These are phyloP conservation scores for Trichoderma aggressivum DNA, from an alignment of 2,329 filamentous ascomycete genomes.

Conservation along the genomic window DNA sequence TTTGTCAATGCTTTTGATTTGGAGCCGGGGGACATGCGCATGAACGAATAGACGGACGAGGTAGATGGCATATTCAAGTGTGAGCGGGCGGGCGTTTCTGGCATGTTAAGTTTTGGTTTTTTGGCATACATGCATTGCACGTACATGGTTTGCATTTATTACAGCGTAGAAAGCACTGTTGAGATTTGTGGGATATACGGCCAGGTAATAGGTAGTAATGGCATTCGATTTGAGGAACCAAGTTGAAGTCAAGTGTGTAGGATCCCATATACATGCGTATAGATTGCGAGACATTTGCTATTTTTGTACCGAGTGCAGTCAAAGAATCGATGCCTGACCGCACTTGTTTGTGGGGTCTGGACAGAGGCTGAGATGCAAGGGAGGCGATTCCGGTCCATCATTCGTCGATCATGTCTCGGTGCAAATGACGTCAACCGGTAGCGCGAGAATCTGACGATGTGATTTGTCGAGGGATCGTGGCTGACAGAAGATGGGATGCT, in stretches of 20 bases:
- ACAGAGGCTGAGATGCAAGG: not conserved
- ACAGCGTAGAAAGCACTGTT: not conserved
- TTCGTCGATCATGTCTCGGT: not conserved
- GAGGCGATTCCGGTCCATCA: not conserved
- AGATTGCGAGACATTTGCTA: not conserved
- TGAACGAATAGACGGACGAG: not conserved
- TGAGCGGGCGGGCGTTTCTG: conserved; percentile 4
- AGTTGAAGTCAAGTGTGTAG: not conserved
- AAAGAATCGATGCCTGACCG: not conserved
- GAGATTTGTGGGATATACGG: not conserved
- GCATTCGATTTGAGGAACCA: not conserved
- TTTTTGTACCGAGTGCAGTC: not conserved
- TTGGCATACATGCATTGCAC: not conserved
- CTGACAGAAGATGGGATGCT: not conserved
- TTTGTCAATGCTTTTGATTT: not conserved
- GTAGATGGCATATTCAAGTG: conserved; percentile 1
- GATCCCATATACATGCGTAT: not conserved
- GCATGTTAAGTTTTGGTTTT: not conserved
- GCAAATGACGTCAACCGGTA: conserved; percentile 4
- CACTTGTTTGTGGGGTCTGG: not conserved
- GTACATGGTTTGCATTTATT: not conserved
- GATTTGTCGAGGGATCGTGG: conserved; percentile 1
- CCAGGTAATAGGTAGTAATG: not conserved
- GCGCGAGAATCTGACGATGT: not conserved
- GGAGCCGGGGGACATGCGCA: not conserved